Conservation (phyloP, 148 eudicot species). For the Cornus controversa region DNA sequence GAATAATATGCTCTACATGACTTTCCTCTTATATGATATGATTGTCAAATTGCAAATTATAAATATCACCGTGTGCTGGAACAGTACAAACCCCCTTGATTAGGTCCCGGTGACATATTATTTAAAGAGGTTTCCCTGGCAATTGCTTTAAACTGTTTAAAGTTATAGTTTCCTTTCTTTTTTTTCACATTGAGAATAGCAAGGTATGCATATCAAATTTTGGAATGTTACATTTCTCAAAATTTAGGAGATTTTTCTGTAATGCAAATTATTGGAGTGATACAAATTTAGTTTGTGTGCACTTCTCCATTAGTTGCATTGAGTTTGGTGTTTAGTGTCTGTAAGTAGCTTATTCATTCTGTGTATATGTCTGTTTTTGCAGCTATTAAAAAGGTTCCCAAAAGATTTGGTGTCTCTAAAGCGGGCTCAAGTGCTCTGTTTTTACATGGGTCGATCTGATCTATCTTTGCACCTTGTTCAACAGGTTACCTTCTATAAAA, state of each 20-base stretch:
- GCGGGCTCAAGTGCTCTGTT: constrained; percentile 85
- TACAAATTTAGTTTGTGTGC: not conserved
- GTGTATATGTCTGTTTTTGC: constrained; percentile 15
- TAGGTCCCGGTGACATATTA: too few relatives aligned
- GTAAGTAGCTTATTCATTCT: not conserved
- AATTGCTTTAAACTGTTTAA: not conserved
- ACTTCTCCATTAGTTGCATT: not conserved
- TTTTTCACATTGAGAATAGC: too few relatives aligned
- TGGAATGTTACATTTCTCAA: too few relatives aligned
- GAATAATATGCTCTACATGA: too few relatives aligned
- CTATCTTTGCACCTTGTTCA: constrained; percentile 66
- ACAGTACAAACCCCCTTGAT: too few relatives aligned
- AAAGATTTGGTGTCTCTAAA: constrained; percentile 75
- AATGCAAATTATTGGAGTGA: not conserved
- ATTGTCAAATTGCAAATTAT: too few relatives aligned
- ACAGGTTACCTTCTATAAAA: constrained; percentile 47
- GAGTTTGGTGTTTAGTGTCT: not conserved
- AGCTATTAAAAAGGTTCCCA: constrained; percentile 74
- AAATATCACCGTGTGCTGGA: too few relatives aligned
- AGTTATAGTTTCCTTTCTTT: too few relatives aligned
- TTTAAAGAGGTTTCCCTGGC: not conserved
- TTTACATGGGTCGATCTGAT: constrained; percentile 83
- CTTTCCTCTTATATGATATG: too few relatives aligned
- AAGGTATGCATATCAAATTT: not conserved
- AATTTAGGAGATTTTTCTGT: too few relatives aligned